Conservation (phyloP, 2,329 filamentous ascomycete species). For the Aspergillus fumigatiaffinis region DNA sequence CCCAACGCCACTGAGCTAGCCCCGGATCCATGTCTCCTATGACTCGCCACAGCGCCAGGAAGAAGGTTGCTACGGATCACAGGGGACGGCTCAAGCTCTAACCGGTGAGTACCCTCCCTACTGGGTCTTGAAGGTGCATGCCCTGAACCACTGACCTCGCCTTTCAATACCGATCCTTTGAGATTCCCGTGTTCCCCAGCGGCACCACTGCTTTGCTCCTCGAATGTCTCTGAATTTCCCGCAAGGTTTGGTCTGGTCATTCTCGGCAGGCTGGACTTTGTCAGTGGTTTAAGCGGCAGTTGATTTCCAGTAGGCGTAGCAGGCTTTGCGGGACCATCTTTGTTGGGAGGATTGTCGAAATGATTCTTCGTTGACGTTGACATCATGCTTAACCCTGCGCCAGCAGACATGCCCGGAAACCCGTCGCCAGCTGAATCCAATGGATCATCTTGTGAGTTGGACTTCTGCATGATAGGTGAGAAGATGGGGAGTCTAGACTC, state of each 20-base stretch:
- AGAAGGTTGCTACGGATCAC: slow-evolving; percentile 56
- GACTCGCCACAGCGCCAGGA: slow-evolving; percentile 44
- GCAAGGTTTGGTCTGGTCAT: slow-evolving; percentile 33
- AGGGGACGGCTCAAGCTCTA: slow-evolving; percentile 53
- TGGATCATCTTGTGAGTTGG: slow-evolving; percentile 18
- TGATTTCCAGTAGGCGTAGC: slow-evolving; percentile 53
- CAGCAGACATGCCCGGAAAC: slow-evolving; percentile 9
- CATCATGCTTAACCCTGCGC: neutral
- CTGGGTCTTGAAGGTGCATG: slow-evolving; percentile 60
- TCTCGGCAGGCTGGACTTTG: slow-evolving; percentile 47
- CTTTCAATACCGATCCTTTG: slow-evolving; percentile 4
- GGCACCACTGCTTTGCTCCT: neutral
- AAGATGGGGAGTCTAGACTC: slow-evolving; percentile 35
- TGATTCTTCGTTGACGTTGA: neutral
- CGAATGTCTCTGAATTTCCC: neutral
- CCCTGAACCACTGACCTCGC: slow-evolving; percentile 24
- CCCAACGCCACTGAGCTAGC: slow-evolving; percentile 39
- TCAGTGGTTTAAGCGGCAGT: slow-evolving; percentile 59
- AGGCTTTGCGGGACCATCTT: slow-evolving; percentile 1
- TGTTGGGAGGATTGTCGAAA: slow-evolving; percentile 2
- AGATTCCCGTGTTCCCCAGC: neutral
- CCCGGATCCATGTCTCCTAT: slow-evolving; percentile 49
- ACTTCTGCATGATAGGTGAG: slow-evolving; percentile 18
- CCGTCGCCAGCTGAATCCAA: slow-evolving; percentile 11
- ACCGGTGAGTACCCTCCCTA: slow-evolving; percentile 62